phyloP scores from a whole-genome alignment of 75 land plant genomes.

The Gnetum montanum region DNA sequence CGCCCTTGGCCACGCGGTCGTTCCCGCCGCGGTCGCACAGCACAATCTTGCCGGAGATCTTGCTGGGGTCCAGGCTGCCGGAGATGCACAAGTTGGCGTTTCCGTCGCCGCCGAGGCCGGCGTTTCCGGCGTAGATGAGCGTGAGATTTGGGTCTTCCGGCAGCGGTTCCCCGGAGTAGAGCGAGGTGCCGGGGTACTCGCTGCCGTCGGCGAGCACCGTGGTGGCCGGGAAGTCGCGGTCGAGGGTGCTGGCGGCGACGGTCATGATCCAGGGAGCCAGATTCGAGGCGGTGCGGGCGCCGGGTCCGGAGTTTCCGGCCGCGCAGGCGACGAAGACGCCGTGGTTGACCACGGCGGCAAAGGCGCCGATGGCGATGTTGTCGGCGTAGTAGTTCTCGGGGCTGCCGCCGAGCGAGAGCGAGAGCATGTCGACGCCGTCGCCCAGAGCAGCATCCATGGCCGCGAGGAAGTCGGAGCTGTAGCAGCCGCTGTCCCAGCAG shows the following conservation, averaged over 20 bases:
- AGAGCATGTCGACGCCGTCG: constrained; percentile 62
- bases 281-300: neutral
- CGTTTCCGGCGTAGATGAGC: no score
- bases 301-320: neutral
- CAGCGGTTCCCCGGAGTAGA: neutral
- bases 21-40: constrained; percentile 42
- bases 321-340: constrained; percentile 12
- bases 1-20: constrained; percentile 26
- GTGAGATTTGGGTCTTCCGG: neutral
- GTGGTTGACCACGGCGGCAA: constrained; percentile 35
- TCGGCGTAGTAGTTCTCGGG: constrained; percentile 36
- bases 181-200: neutral
- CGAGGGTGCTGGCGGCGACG: neutral
- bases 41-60: constrained; percentile 34
- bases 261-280: neutral
- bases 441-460: constrained; percentile 49
- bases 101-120: no score
- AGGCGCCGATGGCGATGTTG: constrained; percentile 44
- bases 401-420: constrained; percentile 46
- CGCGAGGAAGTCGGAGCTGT: constrained; percentile 62
- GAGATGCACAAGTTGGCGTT: constrained; percentile 17
- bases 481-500: constrained; percentile 67
- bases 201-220: neutral
- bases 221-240: constrained; percentile 1
- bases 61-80: constrained; percentile 18